Conservation (phyloP, 495 filamentous ascomycete genomes). For the Aspergillus campestris region DNA sequence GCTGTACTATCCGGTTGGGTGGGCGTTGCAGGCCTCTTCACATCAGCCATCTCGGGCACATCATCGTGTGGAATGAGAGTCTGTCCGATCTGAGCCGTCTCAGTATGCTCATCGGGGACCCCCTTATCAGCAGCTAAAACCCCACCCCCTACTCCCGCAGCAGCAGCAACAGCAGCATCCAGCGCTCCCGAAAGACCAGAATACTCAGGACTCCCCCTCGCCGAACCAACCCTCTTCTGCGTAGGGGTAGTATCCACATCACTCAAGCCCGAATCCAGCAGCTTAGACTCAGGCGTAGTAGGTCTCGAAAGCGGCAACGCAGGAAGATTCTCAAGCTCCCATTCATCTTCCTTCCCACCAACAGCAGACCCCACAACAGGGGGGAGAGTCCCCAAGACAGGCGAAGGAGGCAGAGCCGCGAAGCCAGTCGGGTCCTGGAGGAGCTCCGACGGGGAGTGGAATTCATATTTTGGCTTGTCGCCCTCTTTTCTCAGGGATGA, state of each 20-base stretch:
- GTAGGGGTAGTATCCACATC: conserved; percentile 13
- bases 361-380: conserved; percentile 31
- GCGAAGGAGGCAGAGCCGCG: conserved; percentile 21
- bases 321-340: conserved; percentile 6
- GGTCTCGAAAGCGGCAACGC: conserved; percentile 7
- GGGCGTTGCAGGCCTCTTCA: neutral
- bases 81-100: neutral
- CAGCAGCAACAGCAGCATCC: conserved; percentile 22
- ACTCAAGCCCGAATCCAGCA: neutral
- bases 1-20: no score
- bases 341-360: conserved; percentile 13
- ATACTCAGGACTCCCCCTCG: conserved; percentile 2
- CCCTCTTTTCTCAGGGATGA: conserved; percentile 16
- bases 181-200: conserved; percentile 18
- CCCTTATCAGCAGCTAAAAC: neutral
- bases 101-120: neutral
- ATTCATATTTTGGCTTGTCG: conserved; percentile 32
- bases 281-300: conserved; percentile 8
- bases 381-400: conserved; percentile 20
- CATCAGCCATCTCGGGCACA: neutral
- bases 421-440: conserved; percentile 25
- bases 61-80: neutral
- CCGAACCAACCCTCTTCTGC: conserved; percentile 6
- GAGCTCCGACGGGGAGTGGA: conserved; percentile 40
- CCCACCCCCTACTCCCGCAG: neutral